Conservation (phyloP, 139 green algal species). For the Chlamydomonas sphaeroides region DNA sequence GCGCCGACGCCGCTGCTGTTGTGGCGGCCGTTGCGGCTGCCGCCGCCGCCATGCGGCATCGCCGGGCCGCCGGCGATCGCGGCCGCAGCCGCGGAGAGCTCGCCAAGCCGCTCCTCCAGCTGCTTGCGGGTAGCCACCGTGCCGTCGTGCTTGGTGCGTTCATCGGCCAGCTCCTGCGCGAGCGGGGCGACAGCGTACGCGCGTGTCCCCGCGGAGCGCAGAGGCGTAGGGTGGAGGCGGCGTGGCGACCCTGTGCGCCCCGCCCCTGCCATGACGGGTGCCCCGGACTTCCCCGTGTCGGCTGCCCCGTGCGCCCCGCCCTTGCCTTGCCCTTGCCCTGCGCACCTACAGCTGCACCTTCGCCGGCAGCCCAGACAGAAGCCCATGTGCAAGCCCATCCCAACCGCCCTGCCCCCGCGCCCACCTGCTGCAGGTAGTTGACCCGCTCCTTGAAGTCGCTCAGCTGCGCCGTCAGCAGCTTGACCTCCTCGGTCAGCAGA, state of each 20-base stretch:
- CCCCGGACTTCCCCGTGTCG: too few species aligned
- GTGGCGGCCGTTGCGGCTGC: constrained; percentile 15
- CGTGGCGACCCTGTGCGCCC: too few species aligned
- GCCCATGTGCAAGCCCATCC: too few species aligned
- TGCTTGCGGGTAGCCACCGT: not conserved
- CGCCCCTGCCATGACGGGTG: too few species aligned
- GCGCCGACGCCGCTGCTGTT: constrained; percentile 6
- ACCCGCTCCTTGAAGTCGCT: constrained; percentile 39
- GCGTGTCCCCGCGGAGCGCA: too few species aligned
- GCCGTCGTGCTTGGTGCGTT: constrained; percentile 17
- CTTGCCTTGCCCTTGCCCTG: too few species aligned
- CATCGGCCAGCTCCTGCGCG: constrained; percentile 33
- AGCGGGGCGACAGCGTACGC: too few species aligned
- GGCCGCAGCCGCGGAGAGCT: not conserved
- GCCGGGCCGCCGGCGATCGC: not conserved
- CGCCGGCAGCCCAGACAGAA: too few species aligned
- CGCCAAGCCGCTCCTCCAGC: constrained; percentile 28
- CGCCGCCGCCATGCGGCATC: not conserved
- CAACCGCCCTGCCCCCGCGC: too few species aligned
- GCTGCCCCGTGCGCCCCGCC: too few species aligned
- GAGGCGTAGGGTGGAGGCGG: too few species aligned
- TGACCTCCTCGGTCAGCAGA: constrained; percentile 4
- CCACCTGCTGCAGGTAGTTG: constrained; percentile 43
- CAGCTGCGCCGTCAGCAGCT: constrained; percentile 21
- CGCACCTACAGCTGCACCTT: too few species aligned